phyloP scores from a whole-genome alignment of 2,329 filamentous ascomycete species.

The Paraphoma chrysanthemicola region DNA sequence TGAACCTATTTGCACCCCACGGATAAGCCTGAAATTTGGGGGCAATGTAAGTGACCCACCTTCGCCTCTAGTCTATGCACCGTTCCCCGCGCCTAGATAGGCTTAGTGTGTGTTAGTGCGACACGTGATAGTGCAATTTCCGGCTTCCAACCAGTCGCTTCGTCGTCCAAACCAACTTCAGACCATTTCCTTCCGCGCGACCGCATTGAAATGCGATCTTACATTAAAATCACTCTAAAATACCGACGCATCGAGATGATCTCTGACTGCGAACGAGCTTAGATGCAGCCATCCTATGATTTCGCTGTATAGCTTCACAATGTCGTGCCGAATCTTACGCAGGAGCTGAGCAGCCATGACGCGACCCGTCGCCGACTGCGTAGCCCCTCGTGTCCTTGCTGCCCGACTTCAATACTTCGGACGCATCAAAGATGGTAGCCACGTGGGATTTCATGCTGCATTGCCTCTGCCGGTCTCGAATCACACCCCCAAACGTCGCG shows the following conservation, averaged over 20 bases:
- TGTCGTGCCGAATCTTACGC: not conserved
- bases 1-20: not conserved
- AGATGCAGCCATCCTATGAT: not conserved
- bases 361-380: not conserved
- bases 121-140: constrained; percentile 1
- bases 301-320: not conserved
- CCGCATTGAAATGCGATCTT: not conserved
- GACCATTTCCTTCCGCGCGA: not conserved
- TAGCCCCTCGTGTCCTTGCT: not conserved
- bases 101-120: not conserved
- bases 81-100: not conserved
- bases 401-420: not conserved
- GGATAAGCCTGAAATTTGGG: not conserved
- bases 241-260: not conserved
- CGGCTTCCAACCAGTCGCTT: not conserved
- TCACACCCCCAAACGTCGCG: not conserved
- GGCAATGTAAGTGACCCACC: not conserved
- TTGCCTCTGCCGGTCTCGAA: not conserved
- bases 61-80: not conserved
- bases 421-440: not conserved
- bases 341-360: not conserved
- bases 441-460: not conserved
- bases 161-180: not conserved
- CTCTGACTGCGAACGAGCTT: not conserved
- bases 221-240: constrained; percentile 4